These are phyloP conservation scores for Albifimbria verrucaria DNA, from an alignment of 2,329 filamentous ascomycete genomes.

Conservation along the genomic window DNA sequence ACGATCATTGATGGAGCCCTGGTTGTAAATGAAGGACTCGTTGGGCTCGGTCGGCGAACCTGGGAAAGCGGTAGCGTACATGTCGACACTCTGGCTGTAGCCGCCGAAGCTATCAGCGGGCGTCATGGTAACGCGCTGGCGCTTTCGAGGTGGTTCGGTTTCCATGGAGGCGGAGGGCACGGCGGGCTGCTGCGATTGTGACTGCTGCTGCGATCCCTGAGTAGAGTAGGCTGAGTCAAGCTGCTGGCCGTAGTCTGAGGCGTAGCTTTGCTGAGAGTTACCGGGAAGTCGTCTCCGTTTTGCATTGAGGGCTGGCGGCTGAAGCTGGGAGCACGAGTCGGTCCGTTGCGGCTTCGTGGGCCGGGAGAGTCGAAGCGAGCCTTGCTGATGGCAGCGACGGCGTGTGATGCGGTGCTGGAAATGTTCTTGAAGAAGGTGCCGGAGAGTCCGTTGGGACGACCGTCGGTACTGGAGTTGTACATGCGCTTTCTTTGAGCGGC, in stretches of 20 bases:
- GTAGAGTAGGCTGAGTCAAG: constrained; percentile 69
- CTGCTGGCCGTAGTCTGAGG: constrained; percentile 71
- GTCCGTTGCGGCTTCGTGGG: constrained; percentile 62
- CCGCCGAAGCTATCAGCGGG: constrained; percentile 57
- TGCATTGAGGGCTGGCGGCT: constrained; percentile 70
- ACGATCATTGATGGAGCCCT: constrained; percentile 41
- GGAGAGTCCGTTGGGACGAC: constrained; percentile 61
- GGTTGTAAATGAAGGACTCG: constrained; percentile 71
- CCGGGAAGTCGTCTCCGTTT: constrained; percentile 62
- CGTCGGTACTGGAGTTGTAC: constrained; percentile 70
- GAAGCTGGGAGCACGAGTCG: constrained; percentile 65
- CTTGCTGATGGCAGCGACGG: constrained; percentile 94
- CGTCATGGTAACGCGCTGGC: constrained; percentile 57
- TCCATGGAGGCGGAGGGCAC: constrained; percentile 44
- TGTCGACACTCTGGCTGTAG: constrained; percentile 45
- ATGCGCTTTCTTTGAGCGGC: constrained; percentile 89
- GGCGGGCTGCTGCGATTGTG: constrained; percentile 17
- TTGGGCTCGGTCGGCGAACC: constrained; percentile 77
- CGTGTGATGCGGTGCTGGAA: constrained; percentile 86
- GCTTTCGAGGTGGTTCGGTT: constrained; percentile 77
- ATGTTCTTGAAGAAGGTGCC: constrained; percentile 98
- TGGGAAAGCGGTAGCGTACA: constrained; percentile 48
- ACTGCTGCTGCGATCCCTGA: constrained; percentile 41
- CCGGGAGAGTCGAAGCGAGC: constrained; percentile 87
- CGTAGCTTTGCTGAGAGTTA: constrained; percentile 81